Conservation (phyloP, 108 stramenopile genomes). For the Asterionellopsis glacialis region DNA sequence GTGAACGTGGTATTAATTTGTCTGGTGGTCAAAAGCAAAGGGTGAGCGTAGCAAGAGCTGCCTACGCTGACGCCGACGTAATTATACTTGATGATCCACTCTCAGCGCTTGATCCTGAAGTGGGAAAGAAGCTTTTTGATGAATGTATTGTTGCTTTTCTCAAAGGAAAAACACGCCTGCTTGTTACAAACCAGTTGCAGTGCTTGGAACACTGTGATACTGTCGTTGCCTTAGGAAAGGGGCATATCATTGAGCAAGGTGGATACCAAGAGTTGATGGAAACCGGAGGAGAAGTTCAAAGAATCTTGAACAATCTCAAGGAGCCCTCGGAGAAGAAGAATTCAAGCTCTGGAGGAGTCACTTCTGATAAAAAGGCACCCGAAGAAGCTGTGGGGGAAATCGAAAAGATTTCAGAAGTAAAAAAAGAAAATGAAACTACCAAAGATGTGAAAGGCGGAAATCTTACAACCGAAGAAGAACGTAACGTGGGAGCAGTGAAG, state of each 20-base stretch:
- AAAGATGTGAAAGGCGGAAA: slow-evolving; percentile 6
- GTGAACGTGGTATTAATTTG: slow-evolving; percentile 90
- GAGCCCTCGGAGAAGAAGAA: neutral
- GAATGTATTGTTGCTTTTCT: slow-evolving; percentile 66
- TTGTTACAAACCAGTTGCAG: slow-evolving; percentile 91
- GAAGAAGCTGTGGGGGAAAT: neutral
- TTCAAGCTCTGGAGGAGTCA: neutral
- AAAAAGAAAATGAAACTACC: slow-evolving; percentile 11
- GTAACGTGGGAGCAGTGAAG: slow-evolving; percentile 55
- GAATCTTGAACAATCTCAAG: slow-evolving; percentile 39
- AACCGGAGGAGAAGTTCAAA: slow-evolving; percentile 55
- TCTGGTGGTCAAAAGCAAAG: slow-evolving; percentile 60
- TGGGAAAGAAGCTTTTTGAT: slow-evolving; percentile 69
- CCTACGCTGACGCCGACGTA: slow-evolving; percentile 73
- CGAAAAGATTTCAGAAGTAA: slow-evolving; percentile 6
- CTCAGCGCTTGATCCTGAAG: slow-evolving; percentile 81
- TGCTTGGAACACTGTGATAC: slow-evolving; percentile 65
- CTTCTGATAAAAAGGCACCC: slow-evolving; percentile 3
- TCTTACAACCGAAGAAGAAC: slow-evolving; percentile 61
- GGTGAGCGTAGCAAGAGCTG: slow-evolving; percentile 75
- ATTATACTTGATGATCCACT: slow-evolving; percentile 86
- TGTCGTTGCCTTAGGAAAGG: slow-evolving; percentile 63
- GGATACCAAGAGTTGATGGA: slow-evolving; percentile 56
- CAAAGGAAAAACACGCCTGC: slow-evolving; percentile 72
- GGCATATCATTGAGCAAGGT: slow-evolving; percentile 72